These are phyloP conservation scores for Chytridiales sp. DNA, from an alignment of 371 early-diverging fungal genomes.

Conservation along the genomic window DNA sequence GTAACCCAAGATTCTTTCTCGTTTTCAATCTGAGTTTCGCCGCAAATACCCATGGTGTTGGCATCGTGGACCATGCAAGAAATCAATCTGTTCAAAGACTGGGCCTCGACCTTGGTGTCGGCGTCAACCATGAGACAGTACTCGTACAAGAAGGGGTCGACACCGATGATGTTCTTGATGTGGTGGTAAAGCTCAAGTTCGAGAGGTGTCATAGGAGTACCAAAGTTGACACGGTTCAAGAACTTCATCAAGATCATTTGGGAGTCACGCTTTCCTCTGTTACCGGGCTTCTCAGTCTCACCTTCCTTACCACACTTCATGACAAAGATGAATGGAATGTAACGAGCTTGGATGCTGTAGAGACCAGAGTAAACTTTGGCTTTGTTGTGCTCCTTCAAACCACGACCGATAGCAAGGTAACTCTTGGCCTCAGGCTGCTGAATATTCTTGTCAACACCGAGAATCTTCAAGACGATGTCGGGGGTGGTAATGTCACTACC, in stretches of 20 bases:
- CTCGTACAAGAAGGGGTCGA: slow-evolving; percentile 83
- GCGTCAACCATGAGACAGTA: slow-evolving; percentile 93
- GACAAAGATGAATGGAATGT: slow-evolving; percentile 92
- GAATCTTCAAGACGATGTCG: slow-evolving; percentile 91
- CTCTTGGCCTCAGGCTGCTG: slow-evolving; percentile 83
- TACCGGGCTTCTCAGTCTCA: slow-evolving; percentile 72
- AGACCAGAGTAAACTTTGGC: slow-evolving; percentile 98
- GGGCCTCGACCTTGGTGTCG: slow-evolving; percentile 82
- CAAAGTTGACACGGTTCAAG: slow-evolving; percentile 93
- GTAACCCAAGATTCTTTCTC: slow-evolving; percentile 89
- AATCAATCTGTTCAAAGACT: slow-evolving; percentile 80
- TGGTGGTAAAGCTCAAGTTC: slow-evolving; percentile 87
- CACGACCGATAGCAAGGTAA: slow-evolving; percentile 78
- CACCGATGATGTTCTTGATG: slow-evolving; percentile 78
- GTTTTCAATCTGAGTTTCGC: slow-evolving; percentile 89
- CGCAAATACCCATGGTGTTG: slow-evolving; percentile 80
- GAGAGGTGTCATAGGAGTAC: slow-evolving; percentile 73
- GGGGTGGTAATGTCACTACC: slow-evolving; percentile 98
- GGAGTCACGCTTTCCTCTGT: slow-evolving; percentile 98
- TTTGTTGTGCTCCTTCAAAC: slow-evolving; percentile 64
- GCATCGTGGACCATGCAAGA: slow-evolving; percentile 83
- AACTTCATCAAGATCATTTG: slow-evolving; percentile 99
- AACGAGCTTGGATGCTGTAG: slow-evolving; percentile 82
- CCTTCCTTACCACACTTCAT: slow-evolving; percentile 86
- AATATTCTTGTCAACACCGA: slow-evolving; percentile 78